phyloP scores from a whole-genome alignment of 1,284 basidiomycete genomes.

The Ceratobasidium sp. region DNA sequence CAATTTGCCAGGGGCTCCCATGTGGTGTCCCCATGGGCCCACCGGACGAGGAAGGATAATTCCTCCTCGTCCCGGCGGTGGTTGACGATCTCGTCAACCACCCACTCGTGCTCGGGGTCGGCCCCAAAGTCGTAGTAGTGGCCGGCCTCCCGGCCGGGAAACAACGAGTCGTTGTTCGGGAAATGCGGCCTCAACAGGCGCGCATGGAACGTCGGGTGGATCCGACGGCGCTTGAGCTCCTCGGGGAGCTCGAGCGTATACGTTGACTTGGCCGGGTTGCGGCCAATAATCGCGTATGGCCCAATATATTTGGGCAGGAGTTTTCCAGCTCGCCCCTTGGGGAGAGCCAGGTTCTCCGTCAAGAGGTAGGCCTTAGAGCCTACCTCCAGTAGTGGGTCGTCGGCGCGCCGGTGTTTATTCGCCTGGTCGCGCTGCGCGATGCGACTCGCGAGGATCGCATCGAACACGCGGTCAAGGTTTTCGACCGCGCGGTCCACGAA shows the following conservation, averaged over 20 bases:
- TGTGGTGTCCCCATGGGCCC: conserved; percentile 20
- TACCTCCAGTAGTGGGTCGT: conserved; percentile 43
- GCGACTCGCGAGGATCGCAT: conserved; percentile 53
- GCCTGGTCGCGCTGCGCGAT: conserved; percentile 52
- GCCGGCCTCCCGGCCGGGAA: background rate
- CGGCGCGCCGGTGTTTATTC: conserved; percentile 50
- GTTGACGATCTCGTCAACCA: conserved; percentile 24
- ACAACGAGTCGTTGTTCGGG: conserved; percentile 48
- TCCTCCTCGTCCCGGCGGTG: background rate
- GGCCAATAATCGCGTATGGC: conserved; percentile 25
- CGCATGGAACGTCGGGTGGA: conserved; percentile 50
- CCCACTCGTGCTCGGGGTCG: conserved; percentile 18
- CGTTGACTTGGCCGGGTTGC: background rate
- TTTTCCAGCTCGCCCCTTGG: conserved; percentile 16
- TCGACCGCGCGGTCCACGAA: conserved; percentile 1
- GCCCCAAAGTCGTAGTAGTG: conserved; percentile 23
- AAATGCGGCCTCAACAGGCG: conserved; percentile 48
- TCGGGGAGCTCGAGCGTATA: conserved; percentile 50
- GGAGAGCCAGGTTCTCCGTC: conserved; percentile 56
- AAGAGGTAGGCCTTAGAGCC: conserved; percentile 57
- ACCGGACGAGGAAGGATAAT: background rate
- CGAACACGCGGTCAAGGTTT: background rate
- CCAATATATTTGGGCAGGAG: conserved; percentile 43
- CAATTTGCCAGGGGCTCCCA: conserved; percentile 11
- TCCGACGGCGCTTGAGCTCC: conserved; percentile 45